phyloP scores from a whole-genome alignment of 192 early-diverging fungal species.

The Coemansia sp. region DNA sequence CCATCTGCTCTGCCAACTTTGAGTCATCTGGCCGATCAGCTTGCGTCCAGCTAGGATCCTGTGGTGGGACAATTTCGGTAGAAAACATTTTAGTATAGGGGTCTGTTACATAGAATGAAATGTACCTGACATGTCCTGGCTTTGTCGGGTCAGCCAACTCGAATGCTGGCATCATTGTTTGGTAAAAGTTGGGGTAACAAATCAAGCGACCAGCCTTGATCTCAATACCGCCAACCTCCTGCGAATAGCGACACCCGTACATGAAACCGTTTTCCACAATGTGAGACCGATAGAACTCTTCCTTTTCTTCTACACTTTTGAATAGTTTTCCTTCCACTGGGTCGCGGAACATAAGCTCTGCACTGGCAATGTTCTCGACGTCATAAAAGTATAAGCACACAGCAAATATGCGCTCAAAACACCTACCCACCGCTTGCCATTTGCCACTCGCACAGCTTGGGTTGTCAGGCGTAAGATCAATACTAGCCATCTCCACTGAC shows the following conservation, averaged over 20 bases:
- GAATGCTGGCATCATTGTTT: conserved; percentile 4
- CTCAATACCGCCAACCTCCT: not conserved
- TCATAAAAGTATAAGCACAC: conserved; percentile 74
- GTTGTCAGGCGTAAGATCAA: conserved; percentile 66
- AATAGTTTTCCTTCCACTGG: not conserved
- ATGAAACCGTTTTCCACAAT: not conserved
- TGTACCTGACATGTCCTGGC: not conserved
- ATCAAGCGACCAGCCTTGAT: not conserved
- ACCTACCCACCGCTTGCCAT: conserved; percentile 76
- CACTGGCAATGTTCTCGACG: conserved; percentile 62
- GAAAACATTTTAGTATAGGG: not conserved
- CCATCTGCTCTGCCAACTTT: not conserved
- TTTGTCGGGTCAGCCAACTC: not conserved
- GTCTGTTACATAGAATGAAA: not conserved
- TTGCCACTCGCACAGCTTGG: conserved; percentile 53
- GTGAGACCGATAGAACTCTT: not conserved
- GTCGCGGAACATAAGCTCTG: not conserved
- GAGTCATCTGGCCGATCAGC: not conserved
- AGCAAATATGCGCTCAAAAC: conserved; percentile 69
- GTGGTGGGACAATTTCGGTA: not conserved
- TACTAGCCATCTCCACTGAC: conserved; percentile 71
- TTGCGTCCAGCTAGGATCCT: not conserved
- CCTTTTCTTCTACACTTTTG: not conserved
- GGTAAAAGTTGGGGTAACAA: conserved; percentile 5
- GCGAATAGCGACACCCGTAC: not conserved